Evolutionary conservation across 495 filamentous ascomycete genomes (phyloP).

Genomic region (Chaetomium fimeti): DNA sequence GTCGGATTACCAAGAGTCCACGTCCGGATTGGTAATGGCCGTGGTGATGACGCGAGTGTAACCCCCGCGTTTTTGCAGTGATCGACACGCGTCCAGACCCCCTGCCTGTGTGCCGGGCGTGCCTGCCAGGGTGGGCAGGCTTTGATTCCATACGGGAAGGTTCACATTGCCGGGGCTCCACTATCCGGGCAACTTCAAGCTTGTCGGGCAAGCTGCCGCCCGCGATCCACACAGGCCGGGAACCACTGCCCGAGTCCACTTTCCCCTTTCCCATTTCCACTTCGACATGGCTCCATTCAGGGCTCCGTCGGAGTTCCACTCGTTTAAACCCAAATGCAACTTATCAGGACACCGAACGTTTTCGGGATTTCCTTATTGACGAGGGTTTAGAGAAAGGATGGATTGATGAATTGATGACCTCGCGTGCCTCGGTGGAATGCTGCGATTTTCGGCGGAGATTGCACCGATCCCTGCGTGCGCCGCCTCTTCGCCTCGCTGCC

Average conservation of each 20-base stretch:
- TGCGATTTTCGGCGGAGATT: too few relatives aligned
- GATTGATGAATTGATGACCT: too few relatives aligned
- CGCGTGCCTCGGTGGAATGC: too few relatives aligned
- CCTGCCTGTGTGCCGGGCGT: not conserved
- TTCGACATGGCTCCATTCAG: not conserved
- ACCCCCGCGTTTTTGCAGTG: not conserved
- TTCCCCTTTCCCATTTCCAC: not conserved
- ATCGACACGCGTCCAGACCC: too few relatives aligned
- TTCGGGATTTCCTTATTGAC: not conserved
- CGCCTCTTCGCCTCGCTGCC: too few relatives aligned
- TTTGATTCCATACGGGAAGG: not conserved
- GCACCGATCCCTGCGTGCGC: too few relatives aligned
- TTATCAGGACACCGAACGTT: not conserved
- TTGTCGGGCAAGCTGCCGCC: not conserved
- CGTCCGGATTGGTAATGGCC: too few relatives aligned
- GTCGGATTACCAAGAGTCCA: too few relatives aligned
- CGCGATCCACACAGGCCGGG: not conserved
- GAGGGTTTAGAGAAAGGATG: not conserved
- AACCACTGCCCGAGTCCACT: not conserved
- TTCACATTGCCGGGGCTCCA: not conserved
- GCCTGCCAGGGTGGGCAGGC: too few relatives aligned
- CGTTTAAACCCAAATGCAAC: not conserved
- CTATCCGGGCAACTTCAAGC: not conserved
- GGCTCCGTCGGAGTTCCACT: too few relatives aligned
- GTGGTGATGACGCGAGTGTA: not conserved